phyloP scores from a whole-genome alignment of 148 eudicot genomes.

The Cornus suecica region DNA sequence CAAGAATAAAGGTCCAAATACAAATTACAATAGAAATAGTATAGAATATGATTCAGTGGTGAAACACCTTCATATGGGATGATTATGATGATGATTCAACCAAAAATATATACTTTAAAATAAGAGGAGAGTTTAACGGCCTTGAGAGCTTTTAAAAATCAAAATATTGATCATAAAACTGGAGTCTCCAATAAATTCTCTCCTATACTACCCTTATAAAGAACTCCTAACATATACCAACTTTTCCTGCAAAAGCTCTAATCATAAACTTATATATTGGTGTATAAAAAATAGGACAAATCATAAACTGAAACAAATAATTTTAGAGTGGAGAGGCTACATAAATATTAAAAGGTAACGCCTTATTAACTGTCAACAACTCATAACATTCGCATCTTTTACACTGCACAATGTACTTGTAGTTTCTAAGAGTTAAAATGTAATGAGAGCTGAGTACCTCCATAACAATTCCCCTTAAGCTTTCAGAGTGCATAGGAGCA shows the following conservation, averaged over 20 bases:
- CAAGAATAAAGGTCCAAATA: not conserved
- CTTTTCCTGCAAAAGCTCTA: not conserved
- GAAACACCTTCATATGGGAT: no score
- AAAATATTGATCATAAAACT: slow-evolving; percentile 6
- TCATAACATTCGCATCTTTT: not conserved
- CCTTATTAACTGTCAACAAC: not conserved
- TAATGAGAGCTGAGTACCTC: slow-evolving; percentile 51
- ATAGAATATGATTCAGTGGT: no score
- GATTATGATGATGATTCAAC: no score
- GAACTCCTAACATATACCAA: not conserved
- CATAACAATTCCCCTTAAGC: slow-evolving; percentile 91
- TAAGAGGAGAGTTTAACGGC: no score
- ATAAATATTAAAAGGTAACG: not conserved
- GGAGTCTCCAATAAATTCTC: no score
- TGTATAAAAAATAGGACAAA: not conserved
- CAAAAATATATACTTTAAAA: not conserved
- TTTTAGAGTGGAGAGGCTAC: not conserved
- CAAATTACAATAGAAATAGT: not conserved
- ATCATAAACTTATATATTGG: not conserved
- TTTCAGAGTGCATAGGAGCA: slow-evolving; percentile 66
- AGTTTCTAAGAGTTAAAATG: not conserved
- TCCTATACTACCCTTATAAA: not conserved
- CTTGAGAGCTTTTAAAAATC: not conserved
- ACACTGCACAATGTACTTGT: not conserved
- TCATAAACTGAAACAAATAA: no score